Evolutionary conservation across 352 stramenopile species (phyloP).

Genomic region (Globisporangium abappressorium): DNA sequence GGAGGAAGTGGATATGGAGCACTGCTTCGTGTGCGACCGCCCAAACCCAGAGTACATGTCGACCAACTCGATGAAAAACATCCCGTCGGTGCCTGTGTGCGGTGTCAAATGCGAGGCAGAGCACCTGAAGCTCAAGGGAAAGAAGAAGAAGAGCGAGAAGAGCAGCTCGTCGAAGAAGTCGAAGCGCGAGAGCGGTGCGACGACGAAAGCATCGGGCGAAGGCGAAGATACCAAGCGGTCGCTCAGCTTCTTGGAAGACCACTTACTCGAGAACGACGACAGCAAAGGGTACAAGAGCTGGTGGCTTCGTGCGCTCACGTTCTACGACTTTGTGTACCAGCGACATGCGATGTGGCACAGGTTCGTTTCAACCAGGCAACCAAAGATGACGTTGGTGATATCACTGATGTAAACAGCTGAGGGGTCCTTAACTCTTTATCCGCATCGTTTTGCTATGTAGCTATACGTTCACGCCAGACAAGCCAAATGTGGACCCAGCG

Average conservation of each 20-base stretch:
- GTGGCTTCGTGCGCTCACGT: constrained; percentile 78
- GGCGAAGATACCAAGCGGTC: constrained; percentile 20
- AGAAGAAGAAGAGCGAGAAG: constrained; percentile 32
- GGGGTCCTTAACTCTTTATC: background rate
- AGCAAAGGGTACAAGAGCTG: constrained; percentile 83
- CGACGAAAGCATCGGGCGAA: background rate
- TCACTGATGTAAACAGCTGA: background rate
- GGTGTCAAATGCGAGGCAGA: constrained; percentile 62
- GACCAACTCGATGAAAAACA: constrained; percentile 50
- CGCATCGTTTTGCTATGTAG: constrained; percentile 13
- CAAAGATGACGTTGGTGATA: background rate
- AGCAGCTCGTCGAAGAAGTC: constrained; percentile 3
- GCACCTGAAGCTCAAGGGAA: constrained; percentile 26
- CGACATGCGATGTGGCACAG: constrained; percentile 85
- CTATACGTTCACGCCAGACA: constrained; percentile 72
- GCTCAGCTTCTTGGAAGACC: constrained; percentile 75
- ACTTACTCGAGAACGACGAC: constrained; percentile 66
- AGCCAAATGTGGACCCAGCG: constrained; percentile 61
- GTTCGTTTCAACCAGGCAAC: constrained; percentile 11
- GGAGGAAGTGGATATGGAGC: constrained; percentile 25
- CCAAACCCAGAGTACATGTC: constrained; percentile 65
- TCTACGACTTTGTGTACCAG: constrained; percentile 86
- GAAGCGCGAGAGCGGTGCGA: background rate
- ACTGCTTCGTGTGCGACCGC: constrained; percentile 65
- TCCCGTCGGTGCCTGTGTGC: constrained; percentile 55